A percentile compares a stretch with the other conserved stretches of the same genome.
phyloP scores from a whole-genome alignment of 768 basidiomycete genomes.

The Termitomyces sp. region DNA sequence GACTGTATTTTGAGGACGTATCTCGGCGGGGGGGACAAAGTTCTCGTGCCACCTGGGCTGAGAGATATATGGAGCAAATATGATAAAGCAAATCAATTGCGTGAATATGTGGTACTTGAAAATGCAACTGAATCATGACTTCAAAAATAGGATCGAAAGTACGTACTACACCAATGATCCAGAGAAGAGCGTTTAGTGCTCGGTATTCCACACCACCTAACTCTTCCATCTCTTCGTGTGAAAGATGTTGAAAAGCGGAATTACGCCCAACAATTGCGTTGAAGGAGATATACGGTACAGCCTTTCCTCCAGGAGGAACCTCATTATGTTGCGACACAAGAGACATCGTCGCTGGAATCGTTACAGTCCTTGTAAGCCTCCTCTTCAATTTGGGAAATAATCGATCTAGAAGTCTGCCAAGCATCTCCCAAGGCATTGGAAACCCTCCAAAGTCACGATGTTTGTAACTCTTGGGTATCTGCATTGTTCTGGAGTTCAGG shows the following conservation, averaged over 20 bases:
- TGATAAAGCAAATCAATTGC: slow-evolving; percentile 63
- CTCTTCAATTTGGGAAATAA: slow-evolving; percentile 61
- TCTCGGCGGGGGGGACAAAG: slow-evolving; percentile 56
- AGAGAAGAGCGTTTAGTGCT: slow-evolving; percentile 72
- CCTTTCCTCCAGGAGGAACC: slow-evolving; percentile 34
- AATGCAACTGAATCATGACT: not conserved
- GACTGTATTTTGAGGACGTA: slow-evolving; percentile 46
- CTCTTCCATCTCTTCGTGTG: slow-evolving; percentile 82
- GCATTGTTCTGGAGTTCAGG: slow-evolving; percentile 14
- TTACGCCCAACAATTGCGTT: slow-evolving; percentile 82
- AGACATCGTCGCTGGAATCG: slow-evolving; percentile 68
- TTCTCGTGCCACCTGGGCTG: slow-evolving; percentile 49
- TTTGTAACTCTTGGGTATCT: slow-evolving; percentile 21
- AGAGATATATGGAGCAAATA: slow-evolving; percentile 80
- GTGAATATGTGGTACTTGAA: slow-evolving; percentile 70
- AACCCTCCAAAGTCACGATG: slow-evolving; percentile 65
- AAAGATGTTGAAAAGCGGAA: slow-evolving; percentile 63
- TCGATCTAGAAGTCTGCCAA: slow-evolving; percentile 40
- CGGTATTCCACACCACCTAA: slow-evolving; percentile 93
- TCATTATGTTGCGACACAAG: slow-evolving; percentile 38
- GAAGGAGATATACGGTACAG: slow-evolving; percentile 81
- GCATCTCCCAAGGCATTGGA: slow-evolving; percentile 59
- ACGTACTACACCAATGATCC: slow-evolving; percentile 73
- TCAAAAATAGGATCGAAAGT: not conserved
- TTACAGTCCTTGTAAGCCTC: slow-evolving; percentile 62